These are phyloP conservation scores for Coccomyxa subellipsoidea DNA, from an alignment of 163 green algal genomes.

Conservation along the genomic window DNA sequence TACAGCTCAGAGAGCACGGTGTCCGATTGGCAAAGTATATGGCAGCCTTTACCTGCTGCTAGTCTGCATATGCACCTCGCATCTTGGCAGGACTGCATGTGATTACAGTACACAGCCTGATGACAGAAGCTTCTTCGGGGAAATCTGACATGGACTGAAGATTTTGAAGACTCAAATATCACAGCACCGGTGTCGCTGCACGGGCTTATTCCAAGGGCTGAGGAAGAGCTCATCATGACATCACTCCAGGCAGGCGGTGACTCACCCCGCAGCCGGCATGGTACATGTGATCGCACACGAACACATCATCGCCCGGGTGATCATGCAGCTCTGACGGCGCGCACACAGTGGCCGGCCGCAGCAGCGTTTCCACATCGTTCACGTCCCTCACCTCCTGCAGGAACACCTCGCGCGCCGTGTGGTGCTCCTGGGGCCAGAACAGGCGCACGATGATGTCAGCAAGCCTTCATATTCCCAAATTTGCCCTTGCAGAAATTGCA, in stretches of 20 bases:
- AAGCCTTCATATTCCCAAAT: not conserved
- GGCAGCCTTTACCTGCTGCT: too few species aligned
- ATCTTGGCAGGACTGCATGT: too few species aligned
- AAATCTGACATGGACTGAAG: too few species aligned
- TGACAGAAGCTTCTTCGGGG: too few species aligned
- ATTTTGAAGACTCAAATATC: too few species aligned
- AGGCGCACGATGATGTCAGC: not conserved
- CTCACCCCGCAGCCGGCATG: slow-evolving; percentile 59
- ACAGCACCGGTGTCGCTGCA: too few species aligned
- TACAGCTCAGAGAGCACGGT: too few species aligned
- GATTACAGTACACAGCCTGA: too few species aligned
- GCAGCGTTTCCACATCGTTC: slow-evolving; percentile 32
- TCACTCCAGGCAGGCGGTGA: not conserved
- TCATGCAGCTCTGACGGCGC: slow-evolving; percentile 14
- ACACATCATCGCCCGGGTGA: slow-evolving; percentile 74
- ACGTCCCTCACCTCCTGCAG: slow-evolving; percentile 43
- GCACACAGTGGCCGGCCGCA: slow-evolving; percentile 32
- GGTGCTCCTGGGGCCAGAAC: slow-evolving; percentile 52
- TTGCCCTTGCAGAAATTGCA: not conserved
- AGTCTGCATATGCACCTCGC: too few species aligned
- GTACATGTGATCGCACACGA: slow-evolving; percentile 88
- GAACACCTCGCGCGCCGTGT: slow-evolving; percentile 86
- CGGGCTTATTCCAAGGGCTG: too few species aligned
- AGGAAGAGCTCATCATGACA: too few species aligned
- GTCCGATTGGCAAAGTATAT: too few species aligned